A percentile compares a stretch with the other conserved stretches of the same genome.
Evolutionary conservation across 257 asterid species (phyloP).

Genomic region (Scutellaria barbata): DNA sequence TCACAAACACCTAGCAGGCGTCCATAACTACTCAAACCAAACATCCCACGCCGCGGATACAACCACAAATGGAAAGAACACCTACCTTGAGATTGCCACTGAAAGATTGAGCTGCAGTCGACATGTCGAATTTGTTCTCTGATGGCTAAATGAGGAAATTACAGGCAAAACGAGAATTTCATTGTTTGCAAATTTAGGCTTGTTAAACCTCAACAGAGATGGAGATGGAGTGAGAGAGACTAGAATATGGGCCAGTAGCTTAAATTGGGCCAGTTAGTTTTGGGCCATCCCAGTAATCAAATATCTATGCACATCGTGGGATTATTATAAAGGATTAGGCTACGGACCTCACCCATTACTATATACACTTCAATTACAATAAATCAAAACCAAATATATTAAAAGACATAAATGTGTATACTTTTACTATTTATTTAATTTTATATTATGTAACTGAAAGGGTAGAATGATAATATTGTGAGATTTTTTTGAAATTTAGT

Average conservation of each 20-base stretch:
- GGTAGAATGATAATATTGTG: no score
- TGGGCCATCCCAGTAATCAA: no score
- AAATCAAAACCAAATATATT: no score
- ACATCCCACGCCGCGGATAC: not conserved
- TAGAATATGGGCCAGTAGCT: not conserved
- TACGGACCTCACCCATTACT: no score
- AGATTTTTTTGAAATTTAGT: no score
- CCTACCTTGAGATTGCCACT: conserved; percentile 62
- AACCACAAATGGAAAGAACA: not conserved
- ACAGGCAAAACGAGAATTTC: conserved; percentile 6
- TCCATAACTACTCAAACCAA: not conserved
- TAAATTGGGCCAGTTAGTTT: not conserved
- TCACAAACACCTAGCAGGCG: conserved; percentile 33
- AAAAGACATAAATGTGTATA: no score
- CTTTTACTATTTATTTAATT: no score
- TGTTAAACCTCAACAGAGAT: conserved; percentile 29
- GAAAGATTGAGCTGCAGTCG: conserved; percentile 53
- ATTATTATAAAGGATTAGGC: no score
- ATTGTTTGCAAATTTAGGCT: not conserved
- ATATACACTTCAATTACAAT: no score
- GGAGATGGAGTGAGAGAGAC: not conserved
- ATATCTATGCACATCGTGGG: no score
- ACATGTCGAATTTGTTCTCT: conserved; percentile 30
- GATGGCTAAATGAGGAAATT: conserved; percentile 4
- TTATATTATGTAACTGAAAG: no score